Conservation (phyloP, 179 eudicot genomes). For the Carnegiea gigantea region DNA sequence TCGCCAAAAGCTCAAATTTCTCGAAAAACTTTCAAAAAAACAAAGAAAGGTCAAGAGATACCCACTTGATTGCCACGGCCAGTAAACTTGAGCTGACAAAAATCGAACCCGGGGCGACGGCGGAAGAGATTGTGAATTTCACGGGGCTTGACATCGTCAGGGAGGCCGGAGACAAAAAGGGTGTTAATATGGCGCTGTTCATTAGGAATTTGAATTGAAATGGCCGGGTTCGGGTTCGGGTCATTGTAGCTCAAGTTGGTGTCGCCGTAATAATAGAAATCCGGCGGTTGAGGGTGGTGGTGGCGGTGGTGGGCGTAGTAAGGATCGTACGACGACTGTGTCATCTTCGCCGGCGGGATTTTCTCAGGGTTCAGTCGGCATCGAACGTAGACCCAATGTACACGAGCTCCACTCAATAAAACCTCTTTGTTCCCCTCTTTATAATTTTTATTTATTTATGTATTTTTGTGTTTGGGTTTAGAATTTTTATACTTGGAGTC, state of each 20-base stretch:
- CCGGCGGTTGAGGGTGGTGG: slow-evolving; percentile 7
- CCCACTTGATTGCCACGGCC: slow-evolving; percentile 75
- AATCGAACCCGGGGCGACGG: slow-evolving; percentile 78
- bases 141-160: slow-evolving; percentile 83
- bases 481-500: no score
- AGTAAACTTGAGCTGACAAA: slow-evolving; percentile 85
- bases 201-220: slow-evolving; percentile 20
- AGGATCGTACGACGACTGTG: slow-evolving; percentile 28
- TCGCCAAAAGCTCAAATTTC: not conserved
- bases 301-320: slow-evolving; percentile 33
- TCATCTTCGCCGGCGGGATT: slow-evolving; percentile 13
- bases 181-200: slow-evolving; percentile 53
- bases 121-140: slow-evolving; percentile 95
- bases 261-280: slow-evolving; percentile 7
- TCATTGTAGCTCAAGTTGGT: not conserved
- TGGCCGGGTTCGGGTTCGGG: not conserved
- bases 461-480: no score
- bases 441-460: no score
- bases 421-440: no score
- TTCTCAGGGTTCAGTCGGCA: no score
- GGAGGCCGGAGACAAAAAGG: slow-evolving; percentile 89
- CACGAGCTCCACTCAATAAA: no score
- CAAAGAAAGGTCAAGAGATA: not conserved
- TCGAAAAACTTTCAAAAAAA: not conserved
- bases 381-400: no score